Evolutionary conservation across 2,329 filamentous ascomycete species (phyloP).

Genomic region (Sporothrix curviconia): DNA sequence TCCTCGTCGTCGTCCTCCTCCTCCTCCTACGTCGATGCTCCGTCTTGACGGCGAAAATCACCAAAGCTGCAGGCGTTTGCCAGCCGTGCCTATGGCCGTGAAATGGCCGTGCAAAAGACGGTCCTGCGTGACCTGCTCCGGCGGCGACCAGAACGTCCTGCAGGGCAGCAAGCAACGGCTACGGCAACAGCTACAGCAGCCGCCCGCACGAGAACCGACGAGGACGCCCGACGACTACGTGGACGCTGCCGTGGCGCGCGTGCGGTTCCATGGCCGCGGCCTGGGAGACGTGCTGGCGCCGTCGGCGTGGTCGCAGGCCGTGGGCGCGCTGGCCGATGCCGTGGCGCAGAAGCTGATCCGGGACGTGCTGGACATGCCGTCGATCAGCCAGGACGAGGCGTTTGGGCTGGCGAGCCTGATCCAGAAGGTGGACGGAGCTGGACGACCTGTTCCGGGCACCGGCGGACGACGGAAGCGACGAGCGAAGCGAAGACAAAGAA

Average conservation of each 20-base stretch:
- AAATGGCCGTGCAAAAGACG: slow-evolving; percentile 55
- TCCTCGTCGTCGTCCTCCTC: slow-evolving; percentile 41
- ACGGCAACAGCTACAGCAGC: background rate
- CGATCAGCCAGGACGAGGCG: slow-evolving; percentile 58
- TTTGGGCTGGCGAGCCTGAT: slow-evolving; percentile 56
- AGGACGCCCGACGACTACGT: slow-evolving; percentile 45
- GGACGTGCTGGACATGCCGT: slow-evolving; percentile 56
- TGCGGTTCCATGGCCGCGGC: slow-evolving; percentile 47
- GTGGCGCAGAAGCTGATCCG: slow-evolving; percentile 52
- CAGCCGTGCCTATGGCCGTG: slow-evolving; percentile 53
- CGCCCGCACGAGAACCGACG: background rate
- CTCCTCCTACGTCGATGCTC: slow-evolving; percentile 44
- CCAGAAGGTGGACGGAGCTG: slow-evolving; percentile 47
- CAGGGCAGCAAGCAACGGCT: slow-evolving; percentile 33
- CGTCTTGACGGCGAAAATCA: slow-evolving; percentile 54
- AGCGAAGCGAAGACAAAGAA: slow-evolving; percentile 27
- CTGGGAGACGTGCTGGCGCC: slow-evolving; percentile 54
- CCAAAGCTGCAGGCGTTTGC: slow-evolving; percentile 54
- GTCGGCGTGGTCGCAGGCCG: slow-evolving; percentile 57
- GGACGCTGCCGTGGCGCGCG: slow-evolving; percentile 45
- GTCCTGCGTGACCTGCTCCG: slow-evolving; percentile 55
- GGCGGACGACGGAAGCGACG: slow-evolving; percentile 9
- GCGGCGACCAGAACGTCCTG: slow-evolving; percentile 52
- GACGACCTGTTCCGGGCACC: slow-evolving; percentile 51
- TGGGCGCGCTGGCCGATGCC: slow-evolving; percentile 53